Percentiles rank a stretch among this genome's conserved stretches.
phyloP scores from a whole-genome alignment of 2,329 filamentous ascomycete species.

The Aaosphaeria pasadenensis region DNA sequence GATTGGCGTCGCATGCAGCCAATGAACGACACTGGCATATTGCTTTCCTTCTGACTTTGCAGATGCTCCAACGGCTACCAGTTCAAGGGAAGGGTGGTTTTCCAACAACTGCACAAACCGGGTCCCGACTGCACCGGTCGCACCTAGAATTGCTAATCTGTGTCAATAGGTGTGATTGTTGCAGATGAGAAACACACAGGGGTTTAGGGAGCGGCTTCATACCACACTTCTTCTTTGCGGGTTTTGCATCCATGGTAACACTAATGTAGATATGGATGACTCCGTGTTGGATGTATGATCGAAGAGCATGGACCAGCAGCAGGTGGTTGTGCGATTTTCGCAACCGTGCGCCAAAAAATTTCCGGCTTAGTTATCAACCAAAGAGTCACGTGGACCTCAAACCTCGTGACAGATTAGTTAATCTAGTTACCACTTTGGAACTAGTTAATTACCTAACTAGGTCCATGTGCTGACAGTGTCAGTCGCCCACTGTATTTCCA shows the following conservation, averaged over 20 bases:
- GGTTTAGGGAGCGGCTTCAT: constrained; percentile 36
- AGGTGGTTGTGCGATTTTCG: too few relatives aligned
- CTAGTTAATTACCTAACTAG: too few relatives aligned
- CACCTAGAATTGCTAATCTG: constrained; percentile 67
- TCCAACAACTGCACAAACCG: constrained; percentile 91
- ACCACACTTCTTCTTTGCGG: constrained; percentile 55
- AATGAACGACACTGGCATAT: constrained; percentile 47
- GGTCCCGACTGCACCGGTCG: constrained; percentile 91
- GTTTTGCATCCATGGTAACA: constrained; percentile 18
- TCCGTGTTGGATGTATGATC: too few relatives aligned
- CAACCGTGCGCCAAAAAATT: too few relatives aligned
- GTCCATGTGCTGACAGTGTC: too few relatives aligned
- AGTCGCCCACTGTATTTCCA: too few relatives aligned
- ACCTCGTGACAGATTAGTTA: too few relatives aligned
- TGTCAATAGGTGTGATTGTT: background rate
- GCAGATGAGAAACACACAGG: background rate
- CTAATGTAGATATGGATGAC: too few relatives aligned
- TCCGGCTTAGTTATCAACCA: too few relatives aligned
- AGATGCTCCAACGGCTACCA: constrained; percentile 88
- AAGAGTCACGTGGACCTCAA: too few relatives aligned
- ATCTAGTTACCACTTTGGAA: too few relatives aligned
- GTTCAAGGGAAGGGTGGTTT: constrained; percentile 79
- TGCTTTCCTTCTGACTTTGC: constrained; percentile 86
- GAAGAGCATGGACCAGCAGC: too few relatives aligned
- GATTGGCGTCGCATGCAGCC: background rate